Evolutionary conservation across 2,329 filamentous ascomycete species (phyloP).

Genomic region (Dactylellina drechsleri): DNA sequence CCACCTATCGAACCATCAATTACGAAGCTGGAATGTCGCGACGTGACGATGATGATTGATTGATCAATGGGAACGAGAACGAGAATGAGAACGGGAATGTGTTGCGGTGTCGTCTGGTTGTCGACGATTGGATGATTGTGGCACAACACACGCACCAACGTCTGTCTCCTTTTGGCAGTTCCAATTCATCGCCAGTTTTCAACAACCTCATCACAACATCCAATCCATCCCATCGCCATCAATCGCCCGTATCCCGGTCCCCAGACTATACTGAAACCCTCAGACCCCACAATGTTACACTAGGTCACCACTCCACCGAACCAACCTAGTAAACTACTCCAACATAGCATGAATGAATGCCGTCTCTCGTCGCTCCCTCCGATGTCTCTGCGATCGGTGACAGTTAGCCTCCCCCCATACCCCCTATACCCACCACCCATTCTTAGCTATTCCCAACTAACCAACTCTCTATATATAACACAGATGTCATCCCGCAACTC

Average conservation of each 20-base stretch:
- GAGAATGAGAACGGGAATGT: constrained; percentile 14
- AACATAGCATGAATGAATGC: constrained; percentile 53
- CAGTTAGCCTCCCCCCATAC: constrained; percentile 22
- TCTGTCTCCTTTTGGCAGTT: constrained; percentile 9
- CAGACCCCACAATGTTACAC: constrained; percentile 9
- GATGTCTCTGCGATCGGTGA: constrained; percentile 46
- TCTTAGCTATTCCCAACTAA: constrained; percentile 19
- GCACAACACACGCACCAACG: constrained; percentile 12
- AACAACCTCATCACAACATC: constrained; percentile 7
- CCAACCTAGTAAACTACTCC: not conserved
- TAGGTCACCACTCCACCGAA: not conserved
- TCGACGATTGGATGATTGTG: not conserved
- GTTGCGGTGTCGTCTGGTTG: constrained; percentile 27
- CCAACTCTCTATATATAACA: not conserved
- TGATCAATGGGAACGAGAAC: not conserved
- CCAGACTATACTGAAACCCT: constrained; percentile 1
- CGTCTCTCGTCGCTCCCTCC: constrained; percentile 42
- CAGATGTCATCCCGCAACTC: constrained; percentile 52
- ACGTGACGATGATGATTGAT: not conserved
- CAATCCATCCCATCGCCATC: constrained; percentile 1
- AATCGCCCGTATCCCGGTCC: constrained; percentile 10
- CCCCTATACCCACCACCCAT: no score
- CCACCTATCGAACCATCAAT: not conserved
- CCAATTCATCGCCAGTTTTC: constrained; percentile 3
- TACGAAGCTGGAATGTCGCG: not conserved